These are phyloP conservation scores for Chaetoscypha palmicola DNA, from an alignment of 2,329 filamentous ascomycete species.

Conservation along the genomic window DNA sequence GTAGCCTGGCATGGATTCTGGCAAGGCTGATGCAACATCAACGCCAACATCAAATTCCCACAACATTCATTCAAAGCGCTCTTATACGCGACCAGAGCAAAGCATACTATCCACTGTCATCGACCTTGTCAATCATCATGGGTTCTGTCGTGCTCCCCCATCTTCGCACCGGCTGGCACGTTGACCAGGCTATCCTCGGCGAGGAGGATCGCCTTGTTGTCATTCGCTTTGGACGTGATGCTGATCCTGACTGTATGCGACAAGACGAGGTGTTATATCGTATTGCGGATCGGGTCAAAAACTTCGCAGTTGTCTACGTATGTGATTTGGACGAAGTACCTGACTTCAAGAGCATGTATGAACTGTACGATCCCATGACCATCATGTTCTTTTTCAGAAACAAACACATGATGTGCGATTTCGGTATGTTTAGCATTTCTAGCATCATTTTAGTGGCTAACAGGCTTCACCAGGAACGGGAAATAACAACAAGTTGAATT, in stretches of 20 bases:
- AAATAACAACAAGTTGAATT: conserved; percentile 98
- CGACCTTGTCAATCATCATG: too few species aligned
- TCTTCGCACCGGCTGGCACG: conserved; percentile 89
- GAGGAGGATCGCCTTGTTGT: conserved; percentile 91
- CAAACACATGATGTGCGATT: conserved; percentile 98
- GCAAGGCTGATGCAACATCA: too few species aligned
- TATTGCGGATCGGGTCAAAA: conserved; percentile 89
- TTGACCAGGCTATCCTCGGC: conserved; percentile 85
- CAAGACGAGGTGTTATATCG: conserved; percentile 93
- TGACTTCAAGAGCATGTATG: conserved; percentile 96
- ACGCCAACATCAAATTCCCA: too few species aligned
- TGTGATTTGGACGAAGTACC: conserved; percentile 89
- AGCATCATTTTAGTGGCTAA: background rate
- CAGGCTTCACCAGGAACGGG: conserved; percentile 49
- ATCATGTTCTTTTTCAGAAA: conserved; percentile 98
- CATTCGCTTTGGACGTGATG: conserved; percentile 87
- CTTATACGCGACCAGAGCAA: too few species aligned
- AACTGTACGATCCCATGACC: conserved; percentile 66
- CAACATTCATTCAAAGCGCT: too few species aligned
- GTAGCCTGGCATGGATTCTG: too few species aligned
- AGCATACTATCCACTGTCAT: too few species aligned
- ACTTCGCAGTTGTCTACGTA: conserved; percentile 86
- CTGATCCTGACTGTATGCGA: conserved; percentile 70
- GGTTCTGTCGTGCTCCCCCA: conserved; percentile 91
- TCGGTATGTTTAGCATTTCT: conserved; percentile 44